These are phyloP conservation scores for Candida piceae DNA, from an alignment of 805 yeast species.

Conservation along the genomic window DNA sequence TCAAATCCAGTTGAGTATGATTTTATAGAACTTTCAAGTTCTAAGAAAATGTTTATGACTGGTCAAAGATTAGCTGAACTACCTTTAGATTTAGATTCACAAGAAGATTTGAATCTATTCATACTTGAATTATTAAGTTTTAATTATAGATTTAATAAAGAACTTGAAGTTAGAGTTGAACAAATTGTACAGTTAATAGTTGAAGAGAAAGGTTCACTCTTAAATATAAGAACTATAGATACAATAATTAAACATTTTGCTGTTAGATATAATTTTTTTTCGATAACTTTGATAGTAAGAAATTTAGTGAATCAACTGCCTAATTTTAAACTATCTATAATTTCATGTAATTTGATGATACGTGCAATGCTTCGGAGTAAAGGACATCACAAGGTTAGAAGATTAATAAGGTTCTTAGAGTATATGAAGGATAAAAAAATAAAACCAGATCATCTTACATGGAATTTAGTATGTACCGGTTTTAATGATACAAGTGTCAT, in stretches of 20 bases:
- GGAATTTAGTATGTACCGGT: slow-evolving; percentile 12
- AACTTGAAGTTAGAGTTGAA: slow-evolving; percentile 3
- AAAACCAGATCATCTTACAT: slow-evolving; percentile 11
- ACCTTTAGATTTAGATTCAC: background rate
- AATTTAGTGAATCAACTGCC: background rate
- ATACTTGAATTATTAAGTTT: slow-evolving; percentile 3
- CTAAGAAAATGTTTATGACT: background rate
- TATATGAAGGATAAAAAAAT: slow-evolving; percentile 4
- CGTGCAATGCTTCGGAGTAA: slow-evolving; percentile 5
- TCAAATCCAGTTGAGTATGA: background rate
- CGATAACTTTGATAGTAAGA: slow-evolving; percentile 2
- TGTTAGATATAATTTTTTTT: slow-evolving; percentile 6
- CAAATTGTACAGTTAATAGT: slow-evolving; percentile 2
- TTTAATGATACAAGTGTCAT: slow-evolving; percentile 1
- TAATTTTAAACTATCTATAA: slow-evolving; percentile 2
- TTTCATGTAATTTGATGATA: slow-evolving; percentile 10
- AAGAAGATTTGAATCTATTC: slow-evolving; percentile 3
- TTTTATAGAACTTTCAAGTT: background rate
- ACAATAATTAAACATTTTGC: slow-evolving; percentile 6
- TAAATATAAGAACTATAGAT: slow-evolving; percentile 5
- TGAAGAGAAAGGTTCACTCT: slow-evolving; percentile 1
- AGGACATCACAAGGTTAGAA: slow-evolving; percentile 6
- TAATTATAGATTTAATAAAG: slow-evolving; percentile 2
- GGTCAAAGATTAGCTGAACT: slow-evolving; percentile 1
- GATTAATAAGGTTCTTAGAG: slow-evolving; percentile 5